A percentile compares a stretch with the other conserved stretches of the same genome.
phyloP scores from a whole-genome alignment of 768 basidiomycete species.

The Suillus decipiens region DNA sequence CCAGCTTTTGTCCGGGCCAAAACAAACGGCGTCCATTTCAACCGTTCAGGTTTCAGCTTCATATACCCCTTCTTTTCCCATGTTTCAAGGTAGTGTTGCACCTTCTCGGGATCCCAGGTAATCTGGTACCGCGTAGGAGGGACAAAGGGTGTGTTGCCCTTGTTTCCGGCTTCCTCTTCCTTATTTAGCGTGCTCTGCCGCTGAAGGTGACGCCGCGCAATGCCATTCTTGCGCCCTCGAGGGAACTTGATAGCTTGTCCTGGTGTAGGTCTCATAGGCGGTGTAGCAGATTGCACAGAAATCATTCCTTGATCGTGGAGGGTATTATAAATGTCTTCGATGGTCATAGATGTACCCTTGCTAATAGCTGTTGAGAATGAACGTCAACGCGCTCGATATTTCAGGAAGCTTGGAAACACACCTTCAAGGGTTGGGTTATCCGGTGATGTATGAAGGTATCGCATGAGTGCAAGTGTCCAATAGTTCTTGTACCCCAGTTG shows the following conservation, averaged over 20 bases:
- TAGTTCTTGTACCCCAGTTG: constrained; percentile 94
- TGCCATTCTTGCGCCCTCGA: constrained; percentile 65
- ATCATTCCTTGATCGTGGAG: constrained; percentile 80
- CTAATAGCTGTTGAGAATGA: constrained; percentile 66
- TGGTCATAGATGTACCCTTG: constrained; percentile 83
- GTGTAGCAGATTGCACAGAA: constrained; percentile 45
- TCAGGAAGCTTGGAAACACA: constrained; percentile 35
- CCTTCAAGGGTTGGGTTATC: constrained; percentile 73
- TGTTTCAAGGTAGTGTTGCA: constrained; percentile 61
- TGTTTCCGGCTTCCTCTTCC: constrained; percentile 34
- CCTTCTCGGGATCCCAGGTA: constrained; percentile 66
- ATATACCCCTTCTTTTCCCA: constrained; percentile 83
- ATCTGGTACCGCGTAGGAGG: constrained; percentile 75
- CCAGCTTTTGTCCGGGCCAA: constrained; percentile 47
- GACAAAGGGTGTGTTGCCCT: constrained; percentile 54
- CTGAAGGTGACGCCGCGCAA: constrained; percentile 65
- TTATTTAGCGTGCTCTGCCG: constrained; percentile 51
- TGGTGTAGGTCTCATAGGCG: constrained; percentile 63
- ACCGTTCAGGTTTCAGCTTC: constrained; percentile 72
- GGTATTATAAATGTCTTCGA: constrained; percentile 82
- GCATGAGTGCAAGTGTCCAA: constrained; percentile 88
- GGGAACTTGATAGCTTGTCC: constrained; percentile 78
- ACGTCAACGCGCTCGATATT: constrained; percentile 22
- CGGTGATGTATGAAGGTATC: constrained; percentile 66
- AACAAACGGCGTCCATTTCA: constrained; percentile 96